A percentile compares a stretch with the other conserved stretches of the same genome.
Evolutionary conservation across 2,329 filamentous ascomycete species (phyloP).

Genomic region (Pezicula rhizophila): DNA sequence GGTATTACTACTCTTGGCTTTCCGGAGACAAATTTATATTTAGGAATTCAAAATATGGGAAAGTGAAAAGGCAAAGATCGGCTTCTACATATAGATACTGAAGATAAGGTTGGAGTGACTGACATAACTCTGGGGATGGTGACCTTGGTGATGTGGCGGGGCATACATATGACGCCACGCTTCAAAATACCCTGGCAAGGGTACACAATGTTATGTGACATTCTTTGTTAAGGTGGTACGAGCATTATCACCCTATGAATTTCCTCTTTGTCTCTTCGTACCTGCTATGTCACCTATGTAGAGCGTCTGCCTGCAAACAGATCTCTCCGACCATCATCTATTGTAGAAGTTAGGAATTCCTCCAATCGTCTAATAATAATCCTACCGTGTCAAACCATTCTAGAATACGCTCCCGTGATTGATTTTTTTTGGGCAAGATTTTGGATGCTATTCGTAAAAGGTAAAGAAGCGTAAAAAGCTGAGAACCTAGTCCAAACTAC

Average conservation of each 20-base stretch:
- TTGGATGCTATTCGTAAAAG: no score
- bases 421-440: no score
- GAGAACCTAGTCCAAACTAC: no score
- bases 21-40: neutral
- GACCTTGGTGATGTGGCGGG: neutral
- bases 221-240: neutral
- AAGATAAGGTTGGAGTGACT: neutral
- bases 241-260: neutral
- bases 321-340: neutral
- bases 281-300: neutral
- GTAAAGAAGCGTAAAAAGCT: no score
- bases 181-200: neutral
- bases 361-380: no score
- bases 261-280: neutral
- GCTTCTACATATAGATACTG: neutral
- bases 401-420: no score
- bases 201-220: neutral
- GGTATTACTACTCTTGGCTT: neutral
- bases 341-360: neutral
- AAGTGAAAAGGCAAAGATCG: neutral
- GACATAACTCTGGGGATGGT: neutral
- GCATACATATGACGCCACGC: neutral
- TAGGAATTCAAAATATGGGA: neutral
- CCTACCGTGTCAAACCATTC: no score
- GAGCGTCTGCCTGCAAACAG: neutral